Base-by-base conservation (phyloP, 139 green algal species). In the Coccomyxa sp. region DNA sequence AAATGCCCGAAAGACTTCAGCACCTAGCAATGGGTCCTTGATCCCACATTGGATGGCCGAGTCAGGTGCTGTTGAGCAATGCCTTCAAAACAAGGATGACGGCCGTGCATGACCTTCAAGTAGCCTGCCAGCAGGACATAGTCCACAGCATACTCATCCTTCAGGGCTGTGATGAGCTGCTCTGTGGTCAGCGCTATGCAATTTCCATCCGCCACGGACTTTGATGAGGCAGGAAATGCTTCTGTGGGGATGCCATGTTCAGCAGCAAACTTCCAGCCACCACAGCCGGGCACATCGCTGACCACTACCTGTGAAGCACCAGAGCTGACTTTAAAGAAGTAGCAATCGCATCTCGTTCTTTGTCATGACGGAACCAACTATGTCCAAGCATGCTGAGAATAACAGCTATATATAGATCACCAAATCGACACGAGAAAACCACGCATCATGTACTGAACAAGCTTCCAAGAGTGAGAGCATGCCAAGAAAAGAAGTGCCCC, bases 71-170 rank as follows among this genome's bases (percentile, higher is more conserved):
- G 38, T 51, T 51, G 3, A 51, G 38, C 38, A 51, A 51, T 51
- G 38, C 38, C 38, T 11, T 51, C 38, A 51, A 7, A 7, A 51
- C n/a, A 51, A 51, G 38, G 38, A 51, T 51, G 38, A 51, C 7
- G 38, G 38, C 38, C 3, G n/a, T 57, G n/a, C n/a, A n/a, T 58
- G 67, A 90, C 87, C 92, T 98, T 98, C 9, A 99, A 84, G 86
- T 97, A 99, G 25, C 96, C 96, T n/a, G 96, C 96, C 16, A 99
- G 91, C 0, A 98, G 58, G 0, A 99, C 91, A 76, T 87, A 95
- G 32, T 98, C 92, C 16, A 95, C 90, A 0, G 27, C 32, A 27
- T 88, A 67, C 25, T 23, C 10, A 4, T 85, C 79, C 38, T 81
- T 58, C 77, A 87, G 74, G 17, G 71, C 75, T 13, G 86, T 76